Evolutionary conservation across 2,329 filamentous ascomycete species (phyloP), one percentile per base, ranked within the genome.

Genomic region (Exophiala sideris): DNA sequence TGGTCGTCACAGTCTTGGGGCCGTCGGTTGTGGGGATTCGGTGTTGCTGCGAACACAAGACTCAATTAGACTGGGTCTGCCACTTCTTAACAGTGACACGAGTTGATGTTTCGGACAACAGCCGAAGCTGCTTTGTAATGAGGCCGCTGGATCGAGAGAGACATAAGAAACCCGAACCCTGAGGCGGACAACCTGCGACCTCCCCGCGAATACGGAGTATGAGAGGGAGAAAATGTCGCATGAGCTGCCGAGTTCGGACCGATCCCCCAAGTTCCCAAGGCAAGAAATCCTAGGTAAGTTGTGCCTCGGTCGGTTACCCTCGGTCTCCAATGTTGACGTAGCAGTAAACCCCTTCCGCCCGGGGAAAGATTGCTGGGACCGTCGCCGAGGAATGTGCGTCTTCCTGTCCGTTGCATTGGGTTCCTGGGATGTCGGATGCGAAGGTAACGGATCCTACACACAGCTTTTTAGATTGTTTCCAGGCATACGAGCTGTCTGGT

Each of bases 81-180:
- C 35, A 12, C 35, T 10, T 38, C 5, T 38, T 7, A 8, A 38
- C 10, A 16, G 35, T 10, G 21, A 33, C 24, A 11, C 11, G n/a
- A 33, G 7, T 6, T 14, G 21, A 33, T 33, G 35, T 18, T 8
- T 36, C 47, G 40, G 46, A 44, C 18, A 45, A 12, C n/a, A 53
- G 36, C 45, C 45, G 35, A 44, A 44, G 24, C 16, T 45, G 54
- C 42, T 57, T 54, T 50, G 46, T 54, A 36, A 54, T 35, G 24
- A 10, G 48, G 21, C 48, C 21, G 24, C 44, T 21, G 14, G 14
- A 5, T 38, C 16, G 35, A 38, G 5, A 29, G 24, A 29, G 24
- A 8, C 24, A 29, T 29, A 8, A 8, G 7, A 8, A 29, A 29
- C 5, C 24, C 5, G 24, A 29, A 29, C 24, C 7, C 24, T 29